Base-by-base conservation (phyloP, 345 rosid genomes). In the Euphorbia tirucalli region DNA sequence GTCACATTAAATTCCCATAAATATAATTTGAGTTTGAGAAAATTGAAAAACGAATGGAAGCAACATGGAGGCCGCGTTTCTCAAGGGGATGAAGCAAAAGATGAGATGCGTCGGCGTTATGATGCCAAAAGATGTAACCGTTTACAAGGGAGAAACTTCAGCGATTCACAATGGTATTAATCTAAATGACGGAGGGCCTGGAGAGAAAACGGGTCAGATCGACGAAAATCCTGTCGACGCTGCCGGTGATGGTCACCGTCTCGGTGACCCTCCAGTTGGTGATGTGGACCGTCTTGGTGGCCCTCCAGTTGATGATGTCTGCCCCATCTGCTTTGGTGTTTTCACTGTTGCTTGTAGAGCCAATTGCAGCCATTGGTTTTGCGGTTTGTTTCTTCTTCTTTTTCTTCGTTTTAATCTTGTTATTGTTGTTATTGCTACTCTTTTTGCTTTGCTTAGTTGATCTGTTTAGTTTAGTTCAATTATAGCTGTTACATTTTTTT, bases 321-420 rank as follows among this genome's bases (percentile, higher is more conserved):
- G 97, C 65, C 94, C 97, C 21, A 89, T 93, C 76, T 93, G 93
- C 75, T 91, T 89, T 71, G 84, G 89, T 25, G 69, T 85, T 60
- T 93, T 86, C 77, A 66, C 81, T 58, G 73, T 93, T 75, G 88
- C 97, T 28, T 91, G 97, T 81, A 83, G 81, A 60, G 82, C 96
- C 57, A 82, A 78, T 73, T 93, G 98, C 77, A 90, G 96, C 56
- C 98, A 93, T 82, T 93, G 98, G 98, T 93, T 79, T 81, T 93
- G 97, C 77, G 98, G 97, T 93, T 74, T 78, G 83, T 84, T 76
- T 60, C 64, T 13, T 35, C 10, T 0, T 14, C 11, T 60, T 46
- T 22, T 3, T 64, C 32, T 48, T 11, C 22, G 96, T 93, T 74
- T 77, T 80, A 81, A 74, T 64, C 65, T 13, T 37, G 5, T 0